Evolutionary conservation across 495 filamentous ascomycete species (phyloP).

Genomic region (Penicillium daleae): DNA sequence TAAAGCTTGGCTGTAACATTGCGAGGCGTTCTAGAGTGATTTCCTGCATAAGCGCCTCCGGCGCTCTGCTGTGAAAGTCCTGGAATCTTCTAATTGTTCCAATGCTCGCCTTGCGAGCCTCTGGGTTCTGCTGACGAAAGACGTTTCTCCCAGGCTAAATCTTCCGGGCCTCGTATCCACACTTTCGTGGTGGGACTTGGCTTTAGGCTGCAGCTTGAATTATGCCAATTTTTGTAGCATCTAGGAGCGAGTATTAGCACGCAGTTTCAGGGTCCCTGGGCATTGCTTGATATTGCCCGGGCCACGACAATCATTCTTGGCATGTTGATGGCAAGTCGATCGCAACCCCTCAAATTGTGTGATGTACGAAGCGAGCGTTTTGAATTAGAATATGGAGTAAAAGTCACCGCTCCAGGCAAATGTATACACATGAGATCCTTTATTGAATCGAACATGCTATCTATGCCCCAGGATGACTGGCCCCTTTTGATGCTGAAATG

Average conservation of each 20-base stretch:
- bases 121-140: not conserved
- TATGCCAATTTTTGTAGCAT: not conserved
- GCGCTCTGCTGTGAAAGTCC: constrained; percentile 17
- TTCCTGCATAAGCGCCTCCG: constrained; percentile 29
- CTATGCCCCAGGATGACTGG: not conserved
- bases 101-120: not conserved
- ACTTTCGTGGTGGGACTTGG: constrained; percentile 2
- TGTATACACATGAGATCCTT: not conserved
- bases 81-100: constrained; percentile 4
- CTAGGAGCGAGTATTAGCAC: constrained; percentile 7
- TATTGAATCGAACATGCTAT: not conserved
- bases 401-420: not conserved
- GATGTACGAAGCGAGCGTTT: constrained; percentile 5
- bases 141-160: not conserved
- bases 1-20: constrained; percentile 25
- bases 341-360: not conserved
- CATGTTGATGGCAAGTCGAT: constrained; percentile 9
- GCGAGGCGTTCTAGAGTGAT: constrained; percentile 14
- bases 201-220: constrained; percentile 9
- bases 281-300: constrained; percentile 26
- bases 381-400: constrained; percentile 9
- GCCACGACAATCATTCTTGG: constrained; percentile 17
- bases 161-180: constrained; percentile 16
- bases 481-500: not conserved
- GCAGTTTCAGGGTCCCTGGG: constrained; percentile 10